Base-by-base conservation (phyloP, 2,329 filamentous ascomycete species). In the Calonectria honghensis region DNA sequence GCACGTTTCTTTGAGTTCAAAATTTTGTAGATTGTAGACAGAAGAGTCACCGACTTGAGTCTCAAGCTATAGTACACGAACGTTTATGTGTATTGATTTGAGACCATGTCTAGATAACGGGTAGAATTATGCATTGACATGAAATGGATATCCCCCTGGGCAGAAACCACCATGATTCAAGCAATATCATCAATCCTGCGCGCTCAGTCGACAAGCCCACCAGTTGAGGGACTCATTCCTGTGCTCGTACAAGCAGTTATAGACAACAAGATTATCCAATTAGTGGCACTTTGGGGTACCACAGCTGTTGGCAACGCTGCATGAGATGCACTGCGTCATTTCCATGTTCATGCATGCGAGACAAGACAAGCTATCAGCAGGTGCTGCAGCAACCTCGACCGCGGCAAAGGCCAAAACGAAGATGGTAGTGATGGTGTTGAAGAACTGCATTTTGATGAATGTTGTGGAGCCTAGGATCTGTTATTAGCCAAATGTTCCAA, bases 271-370 rank as follows among this genome's bases (percentile, higher is more conserved):
- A 32, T 20, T 20, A 20, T 32, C 29, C 27, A 29, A 31, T 52
- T 52, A 52, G 50, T 52, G 50, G 27, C 50, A 52, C 24, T 52
- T 52, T 1, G 50, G 27, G 14, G 50, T 52, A 31, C 50, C 50
- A 31, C 50, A 52, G 50, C 9, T 52, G 6, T 52, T 52, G 27
- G 50, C 50, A 29, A 52, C 50, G 18, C 27, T 31, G 50, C 50
- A 52, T 52, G 50, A 52, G 5, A 52, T 29, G 9, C 50, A 52
- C 27, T 52, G 50, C 2, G 50, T 52, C 50, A 52, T 52, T 52
- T 52, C 50, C 50, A 52, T 52, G 27, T 52, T 52, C 27, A 52
- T 16, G 27, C 50, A 52, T 52, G 50, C 50, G 18, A 52, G 50
- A 27, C 50, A 52, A 29, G 50, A 52, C 50, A 52, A 29, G 50